These are phyloP conservation scores for Kodamaea fukazawae DNA, from an alignment of 805 yeast genomes.

Conservation along the genomic window DNA sequence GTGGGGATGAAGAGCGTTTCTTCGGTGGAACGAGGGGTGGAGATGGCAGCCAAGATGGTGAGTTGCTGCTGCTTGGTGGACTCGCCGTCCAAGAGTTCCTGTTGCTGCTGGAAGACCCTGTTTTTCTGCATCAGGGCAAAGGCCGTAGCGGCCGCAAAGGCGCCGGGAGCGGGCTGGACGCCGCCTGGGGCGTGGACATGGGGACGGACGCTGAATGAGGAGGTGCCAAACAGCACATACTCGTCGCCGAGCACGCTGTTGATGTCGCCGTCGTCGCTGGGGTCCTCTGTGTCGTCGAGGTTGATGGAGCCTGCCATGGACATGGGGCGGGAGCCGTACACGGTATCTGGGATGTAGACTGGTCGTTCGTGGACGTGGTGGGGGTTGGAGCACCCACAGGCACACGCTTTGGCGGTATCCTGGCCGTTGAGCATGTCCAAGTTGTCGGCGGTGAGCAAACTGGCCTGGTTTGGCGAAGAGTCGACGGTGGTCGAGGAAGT, in stretches of 20 bases:
- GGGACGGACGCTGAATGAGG: slow-evolving; percentile 1
- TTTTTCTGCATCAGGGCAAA: slow-evolving; percentile 52
- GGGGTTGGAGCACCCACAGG: slow-evolving; percentile 57
- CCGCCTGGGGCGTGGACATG: neutral
- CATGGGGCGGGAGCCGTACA: slow-evolving; percentile 25
- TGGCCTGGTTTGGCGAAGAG: slow-evolving; percentile 8
- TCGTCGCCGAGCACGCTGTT: slow-evolving; percentile 33
- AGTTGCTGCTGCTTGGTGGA: slow-evolving; percentile 34
- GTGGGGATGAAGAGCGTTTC: slow-evolving; percentile 76
- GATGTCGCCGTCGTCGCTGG: slow-evolving; percentile 24
- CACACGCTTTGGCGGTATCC: slow-evolving; percentile 41
- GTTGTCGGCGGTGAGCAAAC: slow-evolving; percentile 31
- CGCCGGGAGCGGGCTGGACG: slow-evolving; percentile 71
- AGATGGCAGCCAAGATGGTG: slow-evolving; percentile 56
- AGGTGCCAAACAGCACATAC: slow-evolving; percentile 1
- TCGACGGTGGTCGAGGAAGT: slow-evolving; percentile 10
- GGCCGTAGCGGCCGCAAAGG: slow-evolving; percentile 62
- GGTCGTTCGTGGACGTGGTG: slow-evolving; percentile 60
- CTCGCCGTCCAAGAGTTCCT: slow-evolving; percentile 22
- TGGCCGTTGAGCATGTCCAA: slow-evolving; percentile 21
- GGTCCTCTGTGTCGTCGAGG: slow-evolving; percentile 42
- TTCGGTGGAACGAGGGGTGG: slow-evolving; percentile 75
- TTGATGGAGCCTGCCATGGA: slow-evolving; percentile 37
- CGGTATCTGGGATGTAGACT: slow-evolving; percentile 62
- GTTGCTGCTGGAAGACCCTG: slow-evolving; percentile 18